Evolutionary conservation across 2,329 filamentous ascomycete genomes (phyloP), one percentile per base, ranked within the genome.

Genomic region (Atkinsonella hypoxylon): DNA sequence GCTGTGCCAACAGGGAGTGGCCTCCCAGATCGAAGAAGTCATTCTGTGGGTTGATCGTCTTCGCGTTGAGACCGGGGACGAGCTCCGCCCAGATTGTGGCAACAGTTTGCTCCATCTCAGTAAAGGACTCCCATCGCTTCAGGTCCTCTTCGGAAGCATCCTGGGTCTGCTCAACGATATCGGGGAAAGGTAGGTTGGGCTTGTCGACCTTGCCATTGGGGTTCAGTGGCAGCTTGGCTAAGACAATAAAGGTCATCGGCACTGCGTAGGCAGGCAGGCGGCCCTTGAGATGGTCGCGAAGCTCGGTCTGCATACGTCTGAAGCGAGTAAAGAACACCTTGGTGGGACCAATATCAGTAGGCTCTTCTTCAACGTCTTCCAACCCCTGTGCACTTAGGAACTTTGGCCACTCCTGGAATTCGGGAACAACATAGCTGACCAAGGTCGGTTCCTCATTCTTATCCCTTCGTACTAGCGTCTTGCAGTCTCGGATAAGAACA

Each of bases 351-450:
- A 76, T 73, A 53, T 72, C 66, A 3, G 61, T 63, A 52, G 72
- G 76, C 47, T 78, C 70, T 15, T 82, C 78, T 45, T 77, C 67
- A 5, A 73, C 66, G 34, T 83, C 81, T 40, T 79, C 71, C 2
- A 76, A 62, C 12, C 72, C 70, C 55, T 76, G 70, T 48, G 71
- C 68, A 44, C 78, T 67, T 31, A 90, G 71, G 78, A 82, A 91
- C 18, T 77, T 69, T 41, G 74, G 69, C 88, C 89, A 95, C 57
- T 83, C 78, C 55, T 77, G 76, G 3, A 57, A 85, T 59, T 95
- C 86, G 5, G 89, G 88, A 3, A 95, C 89, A 54, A 95, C 79
- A 65, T 95, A 95, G 64, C 83, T 93, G 60, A 95, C 87, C 36
- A 96, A 71, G 0, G 79, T 90, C 17, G 81, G 87, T 65, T 96